Percentiles rank a stretch among this genome's conserved stretches.
Evolutionary conservation across 1,284 basidiomycete genomes (phyloP).

Genomic region (Erythrobasidium hasegawianum): DNA sequence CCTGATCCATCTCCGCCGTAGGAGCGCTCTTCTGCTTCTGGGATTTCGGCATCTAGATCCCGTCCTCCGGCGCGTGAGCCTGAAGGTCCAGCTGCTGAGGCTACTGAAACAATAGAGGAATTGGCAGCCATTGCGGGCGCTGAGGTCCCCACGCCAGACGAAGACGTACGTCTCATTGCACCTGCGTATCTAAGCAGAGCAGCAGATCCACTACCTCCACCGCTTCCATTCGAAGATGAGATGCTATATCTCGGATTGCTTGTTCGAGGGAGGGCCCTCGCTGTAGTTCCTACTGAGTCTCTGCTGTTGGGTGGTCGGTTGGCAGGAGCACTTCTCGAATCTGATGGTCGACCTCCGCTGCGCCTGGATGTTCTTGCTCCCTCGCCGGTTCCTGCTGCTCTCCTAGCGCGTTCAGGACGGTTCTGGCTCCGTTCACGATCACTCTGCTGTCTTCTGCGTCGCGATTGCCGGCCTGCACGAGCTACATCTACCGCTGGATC

Average conservation of each 20-base stretch:
- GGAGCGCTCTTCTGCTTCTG: constrained; percentile 18
- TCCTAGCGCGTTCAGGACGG: neutral
- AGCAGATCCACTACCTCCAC: neutral
- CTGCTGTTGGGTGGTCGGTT: neutral
- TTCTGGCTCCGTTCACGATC: constrained; percentile 3
- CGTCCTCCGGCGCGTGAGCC: constrained; percentile 5
- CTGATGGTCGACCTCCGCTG: neutral
- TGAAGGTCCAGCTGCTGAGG: neutral
- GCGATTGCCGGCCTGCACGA: neutral
- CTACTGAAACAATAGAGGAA: neutral
- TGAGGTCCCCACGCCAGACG: neutral
- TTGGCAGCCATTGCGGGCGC: constrained; percentile 2
- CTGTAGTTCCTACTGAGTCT: neutral
- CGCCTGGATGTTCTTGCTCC: neutral
- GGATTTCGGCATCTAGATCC: constrained; percentile 31
- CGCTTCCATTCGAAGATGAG: neutral
- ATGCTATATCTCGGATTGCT: neutral
- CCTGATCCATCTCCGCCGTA: constrained; percentile 21
- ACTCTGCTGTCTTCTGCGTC: constrained; percentile 7
- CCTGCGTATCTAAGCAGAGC: constrained; percentile 1
- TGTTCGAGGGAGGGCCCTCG: neutral
- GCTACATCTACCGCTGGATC: neutral
- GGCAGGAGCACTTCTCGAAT: neutral
- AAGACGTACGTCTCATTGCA: neutral
- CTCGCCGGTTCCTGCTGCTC: neutral